Percentiles rank a stretch among this genome's conserved stretches.
Evolutionary conservation across 2,329 filamentous ascomycete genomes (phyloP).

Genomic region (Purpureocillium lavendulum): DNA sequence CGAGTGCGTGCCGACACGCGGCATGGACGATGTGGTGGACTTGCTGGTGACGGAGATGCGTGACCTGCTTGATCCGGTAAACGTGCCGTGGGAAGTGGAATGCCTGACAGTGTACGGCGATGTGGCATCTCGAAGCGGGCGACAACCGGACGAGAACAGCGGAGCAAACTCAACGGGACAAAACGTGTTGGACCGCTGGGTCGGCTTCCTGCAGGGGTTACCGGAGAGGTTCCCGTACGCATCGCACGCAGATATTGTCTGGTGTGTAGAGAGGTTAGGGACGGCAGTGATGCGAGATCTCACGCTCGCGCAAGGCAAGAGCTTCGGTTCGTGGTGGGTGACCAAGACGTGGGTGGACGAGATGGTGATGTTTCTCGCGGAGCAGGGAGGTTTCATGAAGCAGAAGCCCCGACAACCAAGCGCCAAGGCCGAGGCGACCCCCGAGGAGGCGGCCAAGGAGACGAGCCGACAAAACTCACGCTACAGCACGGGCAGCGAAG

Average conservation of each 20-base stretch:
- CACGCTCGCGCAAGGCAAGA: conserved; percentile 68
- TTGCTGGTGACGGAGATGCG: conserved; percentile 60
- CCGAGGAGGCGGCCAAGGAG: conserved; percentile 26
- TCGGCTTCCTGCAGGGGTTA: conserved; percentile 60
- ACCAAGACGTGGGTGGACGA: conserved; percentile 95
- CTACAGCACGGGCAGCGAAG: conserved; percentile 37
- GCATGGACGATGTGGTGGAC: conserved; percentile 59
- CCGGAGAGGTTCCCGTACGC: conserved; percentile 67
- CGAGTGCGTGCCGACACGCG: conserved; percentile 52
- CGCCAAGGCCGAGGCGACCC: conserved; percentile 19
- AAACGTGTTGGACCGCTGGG: conserved; percentile 72
- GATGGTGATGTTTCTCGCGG: conserved; percentile 83
- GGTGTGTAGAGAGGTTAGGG: conserved; percentile 67
- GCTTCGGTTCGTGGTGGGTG: conserved; percentile 90
- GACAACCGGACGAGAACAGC: conserved; percentile 19
- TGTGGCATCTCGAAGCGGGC: conserved; percentile 38
- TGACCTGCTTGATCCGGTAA: conserved; percentile 59
- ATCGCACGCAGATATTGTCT: conserved; percentile 63
- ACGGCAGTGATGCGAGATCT: conserved; percentile 74
- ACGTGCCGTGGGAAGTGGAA: conserved; percentile 57
- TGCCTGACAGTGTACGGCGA: conserved; percentile 53
- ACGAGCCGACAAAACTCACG: conserved; percentile 24
- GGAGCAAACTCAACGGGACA: conserved; percentile 32
- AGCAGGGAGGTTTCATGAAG: conserved; percentile 81
- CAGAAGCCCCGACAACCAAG: conserved; percentile 33